Percentiles rank a stretch among this genome's conserved stretches.
Conservation (phyloP, 2,329 filamentous ascomycete species). For the Neurospora sp. region DNA sequence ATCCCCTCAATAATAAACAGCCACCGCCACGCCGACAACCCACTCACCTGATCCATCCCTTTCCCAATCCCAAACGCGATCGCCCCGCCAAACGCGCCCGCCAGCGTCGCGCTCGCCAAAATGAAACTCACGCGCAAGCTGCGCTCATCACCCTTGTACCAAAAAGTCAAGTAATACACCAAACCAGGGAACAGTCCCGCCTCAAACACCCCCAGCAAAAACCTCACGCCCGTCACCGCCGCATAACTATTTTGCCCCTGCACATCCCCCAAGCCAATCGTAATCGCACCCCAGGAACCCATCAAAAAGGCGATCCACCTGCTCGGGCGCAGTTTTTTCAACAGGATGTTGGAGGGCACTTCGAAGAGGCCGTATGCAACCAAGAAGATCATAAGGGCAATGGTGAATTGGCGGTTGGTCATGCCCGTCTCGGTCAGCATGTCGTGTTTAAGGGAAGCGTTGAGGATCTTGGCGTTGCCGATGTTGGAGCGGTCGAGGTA, state of each 20-base stretch:
- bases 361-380: constrained; percentile 52
- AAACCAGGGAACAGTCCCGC: constrained; percentile 62
- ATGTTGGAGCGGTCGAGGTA: constrained; percentile 63
- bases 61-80: constrained; percentile 64
- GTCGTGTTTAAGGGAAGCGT: constrained; percentile 48
- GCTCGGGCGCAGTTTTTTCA: constrained; percentile 53
- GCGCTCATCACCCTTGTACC: constrained; percentile 64
- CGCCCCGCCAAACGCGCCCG: constrained; percentile 63
- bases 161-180: constrained; percentile 51
- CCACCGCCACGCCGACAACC: constrained; percentile 62
- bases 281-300: constrained; percentile 56
- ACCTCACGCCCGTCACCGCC: too few species aligned
- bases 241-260: too few species aligned
- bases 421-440: constrained; percentile 53
- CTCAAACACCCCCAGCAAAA: constrained; percentile 47
- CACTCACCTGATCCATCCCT: constrained; percentile 51
- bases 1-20: constrained; percentile 45
- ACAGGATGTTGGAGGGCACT: constrained; percentile 54
- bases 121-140: constrained; percentile 62
- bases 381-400: constrained; percentile 50
- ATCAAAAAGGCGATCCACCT: constrained; percentile 59
- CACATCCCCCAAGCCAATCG: constrained; percentile 45
- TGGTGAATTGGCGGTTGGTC: constrained; percentile 50
- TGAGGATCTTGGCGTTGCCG: constrained; percentile 58
- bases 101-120: constrained; percentile 58